These are phyloP conservation scores for Athelia sp. DNA, from an alignment of 1,284 basidiomycete species.

Conservation along the genomic window DNA sequence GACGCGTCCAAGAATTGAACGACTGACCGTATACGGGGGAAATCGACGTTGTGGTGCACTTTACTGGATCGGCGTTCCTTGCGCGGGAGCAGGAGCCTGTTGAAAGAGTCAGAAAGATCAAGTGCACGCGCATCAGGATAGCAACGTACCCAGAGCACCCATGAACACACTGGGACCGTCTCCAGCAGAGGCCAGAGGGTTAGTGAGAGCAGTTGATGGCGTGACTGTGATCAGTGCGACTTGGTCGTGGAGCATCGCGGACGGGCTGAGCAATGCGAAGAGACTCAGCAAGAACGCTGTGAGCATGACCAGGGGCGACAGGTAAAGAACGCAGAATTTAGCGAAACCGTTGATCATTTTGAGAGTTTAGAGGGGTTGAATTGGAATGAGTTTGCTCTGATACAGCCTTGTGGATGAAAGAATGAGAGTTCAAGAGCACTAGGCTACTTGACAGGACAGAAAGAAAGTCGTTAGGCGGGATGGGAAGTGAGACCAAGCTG, in stretches of 20 bases:
- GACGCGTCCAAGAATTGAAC: neutral
- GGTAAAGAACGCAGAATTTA: constrained; percentile 63
- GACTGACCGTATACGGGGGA: constrained; percentile 59
- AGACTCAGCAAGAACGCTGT: constrained; percentile 60
- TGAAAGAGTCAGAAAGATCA: neutral
- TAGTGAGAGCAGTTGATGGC: constrained; percentile 49
- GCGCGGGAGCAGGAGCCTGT: constrained; percentile 66
- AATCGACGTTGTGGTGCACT: constrained; percentile 51
- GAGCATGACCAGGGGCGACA: constrained; percentile 62
- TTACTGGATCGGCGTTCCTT: constrained; percentile 42
- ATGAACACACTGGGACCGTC: constrained; percentile 70
- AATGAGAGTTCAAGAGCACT: neutral
- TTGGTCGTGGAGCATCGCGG: constrained; percentile 49
- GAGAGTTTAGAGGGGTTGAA: constrained; percentile 11
- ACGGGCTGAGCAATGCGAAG: constrained; percentile 63
- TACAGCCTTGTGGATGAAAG: neutral
- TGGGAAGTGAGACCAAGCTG: constrained; percentile 1
- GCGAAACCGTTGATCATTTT: constrained; percentile 69
- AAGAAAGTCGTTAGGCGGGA: constrained; percentile 2
- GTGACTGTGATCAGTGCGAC: constrained; percentile 62
- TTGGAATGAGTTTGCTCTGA: constrained; percentile 20
- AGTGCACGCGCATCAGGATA: neutral
- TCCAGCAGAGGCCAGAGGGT: constrained; percentile 30
- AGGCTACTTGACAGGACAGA: neutral
- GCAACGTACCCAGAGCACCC: constrained; percentile 54